Percentiles rank a stretch among this genome's conserved stretches.
These are phyloP conservation scores for Solanum gracilifrons DNA, from an alignment of 257 asterid species.

Conservation along the genomic window DNA sequence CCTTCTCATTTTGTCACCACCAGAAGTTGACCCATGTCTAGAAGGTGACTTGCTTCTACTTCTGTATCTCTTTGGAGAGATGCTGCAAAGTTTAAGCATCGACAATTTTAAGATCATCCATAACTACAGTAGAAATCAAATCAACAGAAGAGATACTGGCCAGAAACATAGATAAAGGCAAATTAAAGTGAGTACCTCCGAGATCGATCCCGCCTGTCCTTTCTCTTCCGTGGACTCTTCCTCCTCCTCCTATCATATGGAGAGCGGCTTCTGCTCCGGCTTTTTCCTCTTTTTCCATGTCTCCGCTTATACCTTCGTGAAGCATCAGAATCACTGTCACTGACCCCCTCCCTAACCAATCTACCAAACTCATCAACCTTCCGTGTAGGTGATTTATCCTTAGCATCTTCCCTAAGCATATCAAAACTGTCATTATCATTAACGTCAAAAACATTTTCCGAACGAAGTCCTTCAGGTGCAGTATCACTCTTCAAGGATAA, in stretches of 20 bases:
- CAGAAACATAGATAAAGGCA: neutral
- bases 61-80: slow-evolving; percentile 63
- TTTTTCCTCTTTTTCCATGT: slow-evolving; percentile 51
- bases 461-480: slow-evolving; percentile 1
- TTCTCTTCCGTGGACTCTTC: slow-evolving; percentile 68
- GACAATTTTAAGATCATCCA: slow-evolving; percentile 1
- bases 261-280: slow-evolving; percentile 74
- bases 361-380: slow-evolving; percentile 88
- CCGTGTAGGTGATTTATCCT: slow-evolving; percentile 19
- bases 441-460: slow-evolving; percentile 12
- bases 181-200: slow-evolving; percentile 43
- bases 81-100: slow-evolving; percentile 34
- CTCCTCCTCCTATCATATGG: slow-evolving; percentile 57
- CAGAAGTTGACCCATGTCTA: slow-evolving; percentile 32
- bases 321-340: slow-evolving; percentile 68
- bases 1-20: slow-evolving; percentile 37
- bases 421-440: slow-evolving; percentile 13
- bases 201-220: slow-evolving; percentile 55
- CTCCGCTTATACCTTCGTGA: slow-evolving; percentile 38
- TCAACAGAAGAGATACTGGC: neutral
- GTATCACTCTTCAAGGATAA: slow-evolving; percentile 15
- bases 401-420: slow-evolving; percentile 16
- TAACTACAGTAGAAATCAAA: neutral
- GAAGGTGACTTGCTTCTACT: slow-evolving; percentile 70
- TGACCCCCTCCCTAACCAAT: slow-evolving; percentile 64